phyloP scores from a whole-genome alignment of 495 filamentous ascomycete genomes.

The Aspergillus campestris region DNA sequence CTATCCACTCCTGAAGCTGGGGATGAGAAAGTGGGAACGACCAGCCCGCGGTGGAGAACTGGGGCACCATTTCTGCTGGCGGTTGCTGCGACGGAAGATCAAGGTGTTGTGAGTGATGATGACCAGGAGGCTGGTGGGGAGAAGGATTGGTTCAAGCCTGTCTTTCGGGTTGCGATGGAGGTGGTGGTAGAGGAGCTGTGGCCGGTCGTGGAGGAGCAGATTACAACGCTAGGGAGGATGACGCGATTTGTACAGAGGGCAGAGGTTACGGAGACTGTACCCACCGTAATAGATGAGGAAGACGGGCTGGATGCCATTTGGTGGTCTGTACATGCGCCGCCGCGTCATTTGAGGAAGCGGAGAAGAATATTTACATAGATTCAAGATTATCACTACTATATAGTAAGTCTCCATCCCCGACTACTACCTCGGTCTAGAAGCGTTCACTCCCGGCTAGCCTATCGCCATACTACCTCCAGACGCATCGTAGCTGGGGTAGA shows the following conservation, averaged over 20 bases:
- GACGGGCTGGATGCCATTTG: slow-evolving; percentile 3
- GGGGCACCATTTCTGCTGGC: background rate
- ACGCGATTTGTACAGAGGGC: background rate
- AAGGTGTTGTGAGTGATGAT: background rate
- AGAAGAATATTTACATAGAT: background rate
- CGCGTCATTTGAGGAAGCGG: slow-evolving; percentile 1
- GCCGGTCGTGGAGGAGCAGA: slow-evolving; percentile 3
- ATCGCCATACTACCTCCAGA: background rate
- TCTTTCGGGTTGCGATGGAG: slow-evolving; percentile 3
- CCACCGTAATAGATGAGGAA: background rate
- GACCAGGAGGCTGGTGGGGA: background rate
- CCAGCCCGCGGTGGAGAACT: background rate
- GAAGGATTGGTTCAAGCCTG: background rate
- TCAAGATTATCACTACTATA: background rate
- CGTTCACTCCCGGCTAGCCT: slow-evolving; percentile 1
- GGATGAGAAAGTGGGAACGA: background rate
- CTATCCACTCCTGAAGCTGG: background rate
- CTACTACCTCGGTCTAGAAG: background rate
- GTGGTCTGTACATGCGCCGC: slow-evolving; percentile 3
- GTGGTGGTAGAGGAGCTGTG: slow-evolving; percentile 1
- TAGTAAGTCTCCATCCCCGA: background rate
- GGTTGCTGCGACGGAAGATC: background rate
- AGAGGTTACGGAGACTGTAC: background rate
- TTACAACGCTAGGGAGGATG: background rate
- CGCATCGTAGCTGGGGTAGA: slow-evolving; percentile 1